Evolutionary conservation across 306 rosid genomes (phyloP), one percentile per base, ranked within the genome.

Genomic region (Corylus avellana): DNA sequence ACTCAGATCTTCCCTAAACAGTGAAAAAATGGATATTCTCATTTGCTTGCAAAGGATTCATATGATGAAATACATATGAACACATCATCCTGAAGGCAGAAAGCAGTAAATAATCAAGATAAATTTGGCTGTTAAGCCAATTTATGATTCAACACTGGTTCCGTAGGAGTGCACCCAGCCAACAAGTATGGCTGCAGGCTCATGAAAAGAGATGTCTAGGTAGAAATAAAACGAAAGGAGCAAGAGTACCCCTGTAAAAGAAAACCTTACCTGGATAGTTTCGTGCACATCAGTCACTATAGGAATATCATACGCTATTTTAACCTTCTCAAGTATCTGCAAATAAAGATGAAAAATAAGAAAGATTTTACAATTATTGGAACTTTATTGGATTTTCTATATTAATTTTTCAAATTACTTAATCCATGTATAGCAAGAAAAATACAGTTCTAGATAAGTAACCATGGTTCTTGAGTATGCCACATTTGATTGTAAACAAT

Each of bases 291-390:
- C 98, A 74, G 98, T 95, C 87, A 93, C 89, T 58, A 95, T 77
- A 67, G 97, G 99, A 75, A 95, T 49, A 88, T 93, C 97, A 46
- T 91, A 95, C 7, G 98, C 93, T 77, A 90, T 48, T 89, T 95
- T 93, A 85, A 84, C 94, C 91, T 95, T 95, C 87, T 93, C 99
- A 32, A 95, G 98, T 80, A 93, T 91, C 98, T 95, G 91, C 77
- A 70, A 78, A 32, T 12, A 80, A 44, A 25, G 76, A 4, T 18
- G 32, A 69, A 66, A 66, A 77, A 18, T 2, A 39, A 12, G 12
- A 73, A 73, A 13, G 3, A 76, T 18, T 8, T 59, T 17, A 67
- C 16, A n/a, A 39, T 4, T 67, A 17, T 62, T 12, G 44, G 3
- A 67, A 67, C 17, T 67, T 37, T 39, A 16, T 14, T 7, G 70